Conservation (phyloP, 2,329 filamentous ascomycete genomes). For the Botrytis aclada region DNA sequence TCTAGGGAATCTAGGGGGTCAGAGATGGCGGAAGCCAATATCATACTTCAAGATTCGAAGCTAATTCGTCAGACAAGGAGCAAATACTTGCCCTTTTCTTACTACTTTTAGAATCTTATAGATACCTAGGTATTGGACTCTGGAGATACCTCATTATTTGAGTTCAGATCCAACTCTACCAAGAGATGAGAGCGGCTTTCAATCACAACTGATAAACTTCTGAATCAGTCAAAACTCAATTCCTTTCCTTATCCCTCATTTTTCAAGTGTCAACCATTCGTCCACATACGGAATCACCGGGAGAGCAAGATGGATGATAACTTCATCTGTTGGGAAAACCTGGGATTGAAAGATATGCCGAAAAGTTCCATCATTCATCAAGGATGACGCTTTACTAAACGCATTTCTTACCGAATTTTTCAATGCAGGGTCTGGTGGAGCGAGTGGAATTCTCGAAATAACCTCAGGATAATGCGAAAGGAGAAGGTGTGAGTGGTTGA, state of each 20-base stretch:
- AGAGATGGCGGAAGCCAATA: background rate
- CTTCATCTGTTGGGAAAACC: background rate
- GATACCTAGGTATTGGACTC: background rate
- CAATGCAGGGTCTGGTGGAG: slow-evolving; percentile 8
- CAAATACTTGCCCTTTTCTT: background rate
- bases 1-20: background rate
- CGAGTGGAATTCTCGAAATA: slow-evolving; percentile 3
- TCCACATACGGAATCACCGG: background rate
- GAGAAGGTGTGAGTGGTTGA: background rate
- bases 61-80: background rate
- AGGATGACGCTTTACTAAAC: background rate
- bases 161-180: background rate
- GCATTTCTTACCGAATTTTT: background rate
- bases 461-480: background rate
- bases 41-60: background rate
- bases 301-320: background rate
- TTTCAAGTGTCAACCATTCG: background rate
- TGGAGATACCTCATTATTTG: background rate
- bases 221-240: background rate
- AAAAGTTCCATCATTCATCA: background rate
- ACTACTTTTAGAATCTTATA: background rate
- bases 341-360: slow-evolving; percentile 1
- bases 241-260: background rate
- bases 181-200: background rate
- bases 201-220: background rate